Evolutionary conservation across 768 basidiomycete species (phyloP), one percentile per base, ranked within the genome.

Genomic region (Ramaria sp.): DNA sequence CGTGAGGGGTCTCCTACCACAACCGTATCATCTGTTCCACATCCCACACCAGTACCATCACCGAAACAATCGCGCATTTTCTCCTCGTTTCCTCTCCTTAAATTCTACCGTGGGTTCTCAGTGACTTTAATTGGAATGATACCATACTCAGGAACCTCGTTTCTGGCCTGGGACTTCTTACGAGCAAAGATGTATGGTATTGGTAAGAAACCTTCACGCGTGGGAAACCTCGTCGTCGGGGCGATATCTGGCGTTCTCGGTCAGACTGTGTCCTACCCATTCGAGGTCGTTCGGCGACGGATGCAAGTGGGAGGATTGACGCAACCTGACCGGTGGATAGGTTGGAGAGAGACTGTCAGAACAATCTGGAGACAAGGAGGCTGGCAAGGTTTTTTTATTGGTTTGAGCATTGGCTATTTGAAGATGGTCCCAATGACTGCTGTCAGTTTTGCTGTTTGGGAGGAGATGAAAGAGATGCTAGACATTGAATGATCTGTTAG

Each of bases 351-450:
- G 69, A 92, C 89, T 0, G 74, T 82, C n/a, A 66, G 66, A 51
- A 63, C 69, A 6, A 78, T 97, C 24, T 94, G 83, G 74, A 63
- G 64, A 5, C 66, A 73, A 5, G 73, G 76, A n/a, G 92, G 93
- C 9, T 84, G 78, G 81, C 73, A 82, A 66, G 94, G 91, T 1
- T 96, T 96, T 68, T 97, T 84, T 63, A 82, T 96, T 28, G 95
- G 95, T 0, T 70, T 98, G 58, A 78, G 82, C 54, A 88, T 97
- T 61, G 95, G 95, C 1, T 96, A 90, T 69, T 61, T 97, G 52
- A 97, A 98, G 74, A 82, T 95, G 39, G 79, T 96, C 56, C 95
- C 95, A 12, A 95, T 97, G 93, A 95, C 85, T 22, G 90, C 92
- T 56, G 85, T 95, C 54, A 88, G 86, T 66, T 95, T 84, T 62